These are phyloP conservation scores for Teratosphaeria gauchensis DNA, from an alignment of 2,329 filamentous ascomycete species.

Conservation along the genomic window DNA sequence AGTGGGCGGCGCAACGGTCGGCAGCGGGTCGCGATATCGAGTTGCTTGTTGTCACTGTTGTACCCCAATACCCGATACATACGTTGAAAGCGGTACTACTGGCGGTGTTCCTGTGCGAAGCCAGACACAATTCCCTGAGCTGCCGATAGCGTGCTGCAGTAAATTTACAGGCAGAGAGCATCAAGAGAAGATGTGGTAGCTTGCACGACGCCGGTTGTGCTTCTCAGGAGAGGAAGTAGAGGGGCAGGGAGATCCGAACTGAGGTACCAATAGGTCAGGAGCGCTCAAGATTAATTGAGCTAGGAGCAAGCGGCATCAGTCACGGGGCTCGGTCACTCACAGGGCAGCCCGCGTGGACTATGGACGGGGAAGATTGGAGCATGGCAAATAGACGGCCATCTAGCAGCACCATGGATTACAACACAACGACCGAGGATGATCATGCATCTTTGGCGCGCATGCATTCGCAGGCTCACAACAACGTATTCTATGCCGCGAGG, in stretches of 20 bases:
- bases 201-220: not conserved
- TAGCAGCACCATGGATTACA: slow-evolving; percentile 22
- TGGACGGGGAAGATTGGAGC: slow-evolving; percentile 9
- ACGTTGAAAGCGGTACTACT: not conserved
- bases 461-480: slow-evolving; percentile 22
- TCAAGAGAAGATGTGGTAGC: not conserved
- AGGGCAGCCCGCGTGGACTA: not conserved
- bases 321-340: not conserved
- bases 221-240: not conserved
- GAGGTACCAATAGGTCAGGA: not conserved
- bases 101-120: not conserved
- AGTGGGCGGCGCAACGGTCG: not conserved
- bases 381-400: slow-evolving; percentile 9
- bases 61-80: not conserved
- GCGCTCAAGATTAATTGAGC: not conserved
- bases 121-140: not conserved
- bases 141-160: not conserved
- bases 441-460: slow-evolving; percentile 21
- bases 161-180: not conserved
- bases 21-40: not conserved
- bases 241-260: no score
- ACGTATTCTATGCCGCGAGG: slow-evolving; percentile 15
- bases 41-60: not conserved
- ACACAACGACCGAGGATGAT: slow-evolving; percentile 13
- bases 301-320: not conserved